Conservation (phyloP, 148 eudicot genomes). For the Bassia scoparia region DNA sequence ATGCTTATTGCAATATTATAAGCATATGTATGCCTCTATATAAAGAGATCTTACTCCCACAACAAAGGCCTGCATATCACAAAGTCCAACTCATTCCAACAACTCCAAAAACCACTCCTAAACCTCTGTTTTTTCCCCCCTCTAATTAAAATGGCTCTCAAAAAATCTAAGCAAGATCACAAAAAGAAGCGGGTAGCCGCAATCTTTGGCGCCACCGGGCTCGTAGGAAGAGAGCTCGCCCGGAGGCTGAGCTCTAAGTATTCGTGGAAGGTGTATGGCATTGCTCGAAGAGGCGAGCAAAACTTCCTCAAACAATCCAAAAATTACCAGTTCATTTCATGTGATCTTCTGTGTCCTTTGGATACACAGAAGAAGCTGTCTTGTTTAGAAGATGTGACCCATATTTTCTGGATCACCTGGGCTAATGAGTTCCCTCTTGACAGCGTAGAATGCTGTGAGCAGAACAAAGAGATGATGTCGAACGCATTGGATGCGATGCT, state of each 20-base stretch:
- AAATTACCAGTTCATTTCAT: slow-evolving; percentile 58
- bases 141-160: slow-evolving; percentile 27
- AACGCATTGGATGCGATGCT: slow-evolving; percentile 63
- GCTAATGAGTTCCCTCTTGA: slow-evolving; percentile 63
- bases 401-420: slow-evolving; percentile 90
- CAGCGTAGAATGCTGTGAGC: slow-evolving; percentile 62
- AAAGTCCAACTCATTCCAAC: slow-evolving; percentile 12
- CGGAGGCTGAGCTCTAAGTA: slow-evolving; percentile 42
- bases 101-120: neutral
- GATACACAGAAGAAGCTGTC: slow-evolving; percentile 54
- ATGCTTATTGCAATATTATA: neutral
- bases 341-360: slow-evolving; percentile 55
- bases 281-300: slow-evolving; percentile 52
- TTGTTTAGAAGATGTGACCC: slow-evolving; percentile 56
- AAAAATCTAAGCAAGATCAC: slow-evolving; percentile 27
- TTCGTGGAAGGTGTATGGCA: slow-evolving; percentile 77
- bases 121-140: neutral
- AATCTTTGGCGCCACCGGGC: slow-evolving; percentile 78
- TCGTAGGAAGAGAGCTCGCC: slow-evolving; percentile 77
- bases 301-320: slow-evolving; percentile 16
- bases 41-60: slow-evolving; percentile 18
- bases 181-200: slow-evolving; percentile 49
- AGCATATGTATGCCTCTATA: slow-evolving; percentile 16
- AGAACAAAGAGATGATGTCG: slow-evolving; percentile 69
- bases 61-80: slow-evolving; percentile 13